Evolutionary conservation across 352 stramenopile species (phyloP), one percentile per base, ranked within the genome.

Genomic region (Globisporangium camurandrum): DNA sequence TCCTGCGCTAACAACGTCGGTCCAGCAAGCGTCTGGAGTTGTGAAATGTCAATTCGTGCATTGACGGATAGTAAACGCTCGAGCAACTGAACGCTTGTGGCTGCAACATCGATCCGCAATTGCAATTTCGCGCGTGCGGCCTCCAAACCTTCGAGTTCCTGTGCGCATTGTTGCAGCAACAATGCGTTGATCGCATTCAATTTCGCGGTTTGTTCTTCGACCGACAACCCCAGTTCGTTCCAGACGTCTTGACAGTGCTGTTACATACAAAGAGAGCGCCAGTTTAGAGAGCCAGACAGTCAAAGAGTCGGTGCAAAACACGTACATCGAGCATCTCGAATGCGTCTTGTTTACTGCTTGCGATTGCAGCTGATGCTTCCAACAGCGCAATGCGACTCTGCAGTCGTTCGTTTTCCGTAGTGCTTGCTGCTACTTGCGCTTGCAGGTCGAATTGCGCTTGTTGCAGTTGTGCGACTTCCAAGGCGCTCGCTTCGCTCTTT

Each of bases 161-260:
- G 65, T 10, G 67, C 69, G 39, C 69, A 84, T 37, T 76, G 83
- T 31, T 66, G 67, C n/a, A 84, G 14, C 46, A 86, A 43, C 2
- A 84, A 30, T 8, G 57, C 62, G 26, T 85, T 84, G 33, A 88
- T 83, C 22, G 86, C 67, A 40, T 76, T 67, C 41, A 86, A 81
- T 31, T 83, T 84, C 26, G 31, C 69, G 1, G 57, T 62, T 30
- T 81, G 69, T 23, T 83, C 67, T 45, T 78, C 63, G 41, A 66
- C 62, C 38, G 71, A 67, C 16, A 85, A 20, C 0, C 75, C 75
- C 5, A 88, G 52, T 26, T 88, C 75, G 38, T 63, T 56, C 73
- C 75, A 86, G 30, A 88, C 78, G 24, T 86, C 56, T 67, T 88
- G 74, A 31, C 76, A 90, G 47, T 61, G 59, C 73, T 88, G 46